phyloP scores from a whole-genome alignment of 148 eudicot species.

The Limonium bicolor region DNA sequence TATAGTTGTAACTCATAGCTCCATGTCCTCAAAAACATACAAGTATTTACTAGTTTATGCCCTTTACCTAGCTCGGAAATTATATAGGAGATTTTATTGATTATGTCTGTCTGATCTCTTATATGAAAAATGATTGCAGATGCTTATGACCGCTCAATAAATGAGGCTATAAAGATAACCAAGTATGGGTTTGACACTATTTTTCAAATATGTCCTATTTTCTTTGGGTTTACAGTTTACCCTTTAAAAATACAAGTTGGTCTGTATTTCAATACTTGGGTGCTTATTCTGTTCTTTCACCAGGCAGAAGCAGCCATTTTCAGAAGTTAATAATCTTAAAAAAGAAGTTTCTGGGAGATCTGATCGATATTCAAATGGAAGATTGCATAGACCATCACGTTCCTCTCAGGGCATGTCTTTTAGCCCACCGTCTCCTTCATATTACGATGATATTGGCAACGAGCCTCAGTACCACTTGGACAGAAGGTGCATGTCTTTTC shows the following conservation, averaged over 20 bases:
- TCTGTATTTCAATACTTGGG: no score
- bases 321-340: conserved; percentile 34
- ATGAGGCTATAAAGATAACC: conserved; percentile 69
- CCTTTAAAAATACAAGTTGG: no score
- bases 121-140: conserved; percentile 11
- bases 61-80: no score
- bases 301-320: conserved; percentile 56
- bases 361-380: conserved; percentile 46
- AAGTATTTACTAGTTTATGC: no score
- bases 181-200: conserved; percentile 34
- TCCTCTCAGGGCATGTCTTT: conserved; percentile 27
- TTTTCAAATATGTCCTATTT: background rate
- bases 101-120: conserved; percentile 2
- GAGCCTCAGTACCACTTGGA: conserved; percentile 29
- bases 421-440: conserved; percentile 41
- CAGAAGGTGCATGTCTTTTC: conserved; percentile 33
- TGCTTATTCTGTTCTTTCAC: background rate
- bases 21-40: no score
- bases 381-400: conserved; percentile 33
- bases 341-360: conserved; percentile 29
- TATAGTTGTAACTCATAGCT: no score
- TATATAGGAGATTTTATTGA: no score
- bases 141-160: conserved; percentile 55
- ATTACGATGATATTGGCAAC: conserved; percentile 40
- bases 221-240: no score